Percentiles rank a stretch among this genome's conserved stretches.
Evolutionary conservation across 192 early-diverging fungal genomes (phyloP).

Genomic region (Backusella macrospora): DNA sequence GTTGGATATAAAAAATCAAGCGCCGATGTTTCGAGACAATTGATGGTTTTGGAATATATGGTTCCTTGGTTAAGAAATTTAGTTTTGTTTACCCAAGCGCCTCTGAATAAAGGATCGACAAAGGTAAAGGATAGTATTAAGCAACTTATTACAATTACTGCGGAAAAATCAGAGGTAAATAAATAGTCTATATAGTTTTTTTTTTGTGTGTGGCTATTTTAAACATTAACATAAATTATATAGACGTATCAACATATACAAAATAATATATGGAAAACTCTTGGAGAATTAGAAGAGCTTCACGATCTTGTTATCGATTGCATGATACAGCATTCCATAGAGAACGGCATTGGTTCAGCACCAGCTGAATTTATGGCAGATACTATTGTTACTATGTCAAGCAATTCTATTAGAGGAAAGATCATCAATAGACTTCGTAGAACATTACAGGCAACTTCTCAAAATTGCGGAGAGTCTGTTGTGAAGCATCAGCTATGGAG

Average conservation of each 20-base stretch:
- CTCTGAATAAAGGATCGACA: conserved; percentile 41
- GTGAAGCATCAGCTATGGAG: conserved; percentile 82
- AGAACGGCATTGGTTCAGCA: conserved; percentile 72
- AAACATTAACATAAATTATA: background rate
- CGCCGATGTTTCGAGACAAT: conserved; percentile 66
- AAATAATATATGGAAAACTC: conserved; percentile 76
- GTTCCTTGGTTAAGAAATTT: conserved; percentile 86
- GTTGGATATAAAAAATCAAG: conserved; percentile 73
- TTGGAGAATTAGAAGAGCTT: conserved; percentile 75
- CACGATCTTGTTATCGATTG: conserved; percentile 75
- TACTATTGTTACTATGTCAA: conserved; percentile 77
- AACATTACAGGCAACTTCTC: conserved; percentile 68
- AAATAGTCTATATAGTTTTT: background rate
- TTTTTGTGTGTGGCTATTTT: background rate
- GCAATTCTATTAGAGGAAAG: conserved; percentile 72
- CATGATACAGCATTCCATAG: conserved; percentile 73
- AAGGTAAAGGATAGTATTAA: conserved; percentile 74
- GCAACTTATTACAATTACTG: conserved; percentile 76
- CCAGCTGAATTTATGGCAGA: conserved; percentile 83
- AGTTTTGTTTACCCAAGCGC: conserved; percentile 50
- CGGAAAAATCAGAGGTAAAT: conserved; percentile 58
- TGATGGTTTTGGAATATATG: conserved; percentile 81
- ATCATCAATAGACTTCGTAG: conserved; percentile 74
- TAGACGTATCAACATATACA: conserved; percentile 81
- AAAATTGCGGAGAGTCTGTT: conserved; percentile 64